phyloP scores from a whole-genome alignment of 1,284 basidiomycete genomes.

The Tremellales sp. region DNA sequence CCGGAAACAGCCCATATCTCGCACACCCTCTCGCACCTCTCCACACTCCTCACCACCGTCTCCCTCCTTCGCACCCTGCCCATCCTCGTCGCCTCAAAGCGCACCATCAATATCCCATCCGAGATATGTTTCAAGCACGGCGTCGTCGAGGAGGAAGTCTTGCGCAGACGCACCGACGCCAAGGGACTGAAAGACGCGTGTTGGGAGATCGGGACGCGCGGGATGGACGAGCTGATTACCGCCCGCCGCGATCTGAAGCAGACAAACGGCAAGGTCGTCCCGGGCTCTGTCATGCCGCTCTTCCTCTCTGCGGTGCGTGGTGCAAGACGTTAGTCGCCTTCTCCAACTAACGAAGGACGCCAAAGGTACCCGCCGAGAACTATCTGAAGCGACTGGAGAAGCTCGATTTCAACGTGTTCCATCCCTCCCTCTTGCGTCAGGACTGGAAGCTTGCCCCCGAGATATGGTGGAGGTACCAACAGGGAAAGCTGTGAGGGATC shows the following conservation, averaged over 20 bases:
- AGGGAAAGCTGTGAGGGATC: conserved; percentile 41
- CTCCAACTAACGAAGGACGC: conserved; percentile 6
- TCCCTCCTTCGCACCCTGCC: conserved; percentile 69
- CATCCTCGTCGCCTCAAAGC: conserved; percentile 62
- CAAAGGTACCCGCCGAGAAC: conserved; percentile 67
- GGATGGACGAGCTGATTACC: conserved; percentile 85
- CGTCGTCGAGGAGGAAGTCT: conserved; percentile 81
- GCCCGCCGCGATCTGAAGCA: conserved; percentile 72
- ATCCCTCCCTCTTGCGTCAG: conserved; percentile 62
- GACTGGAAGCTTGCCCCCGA: conserved; percentile 84
- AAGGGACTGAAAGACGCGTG: conserved; percentile 59
- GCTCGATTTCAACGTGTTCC: conserved; percentile 78
- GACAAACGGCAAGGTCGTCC: conserved; percentile 58
- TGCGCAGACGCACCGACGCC: conserved; percentile 64
- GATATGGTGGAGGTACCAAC: conserved; percentile 66
- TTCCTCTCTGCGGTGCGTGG: conserved; percentile 70
- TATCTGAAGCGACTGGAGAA: conserved; percentile 72
- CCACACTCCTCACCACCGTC: conserved; percentile 50
- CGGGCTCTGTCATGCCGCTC: conserved; percentile 64
- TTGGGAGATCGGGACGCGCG: conserved; percentile 82
- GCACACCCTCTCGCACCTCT: conserved; percentile 62
- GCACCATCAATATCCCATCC: conserved; percentile 73
- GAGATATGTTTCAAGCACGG: conserved; percentile 76
- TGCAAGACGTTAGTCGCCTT: conserved; percentile 16
- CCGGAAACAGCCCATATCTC: conserved; percentile 61